A percentile compares a stretch with the other conserved stretches of the same genome.
Evolutionary conservation across 1,139 yeast genomes (phyloP).

Genomic region (Kazachstania sp.): DNA sequence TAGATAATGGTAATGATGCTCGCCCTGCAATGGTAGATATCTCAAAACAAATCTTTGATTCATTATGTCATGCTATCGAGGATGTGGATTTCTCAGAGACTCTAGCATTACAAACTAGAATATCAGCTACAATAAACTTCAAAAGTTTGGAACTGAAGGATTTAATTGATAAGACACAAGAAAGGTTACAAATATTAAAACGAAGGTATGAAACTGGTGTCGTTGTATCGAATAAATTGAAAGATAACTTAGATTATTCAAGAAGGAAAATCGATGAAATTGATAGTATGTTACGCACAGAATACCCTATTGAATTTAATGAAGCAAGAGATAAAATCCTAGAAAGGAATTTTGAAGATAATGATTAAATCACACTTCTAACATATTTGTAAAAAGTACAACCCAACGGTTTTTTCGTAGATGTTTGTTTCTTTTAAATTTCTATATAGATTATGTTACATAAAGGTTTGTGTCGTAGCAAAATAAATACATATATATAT

Average conservation of each 20-base stretch:
- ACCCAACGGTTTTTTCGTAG: no score
- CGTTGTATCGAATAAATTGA: slow-evolving; percentile 14
- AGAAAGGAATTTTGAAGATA: slow-evolving; percentile 19
- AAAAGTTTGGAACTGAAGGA: slow-evolving; percentile 27
- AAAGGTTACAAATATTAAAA: slow-evolving; percentile 12
- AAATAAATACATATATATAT: background rate
- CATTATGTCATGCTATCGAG: slow-evolving; percentile 23
- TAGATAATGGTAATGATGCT: slow-evolving; percentile 18
- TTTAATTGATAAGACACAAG: slow-evolving; percentile 19
- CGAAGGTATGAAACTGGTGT: slow-evolving; percentile 21
- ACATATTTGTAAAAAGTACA: background rate
- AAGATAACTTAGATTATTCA: slow-evolving; percentile 16
- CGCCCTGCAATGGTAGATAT: slow-evolving; percentile 27
- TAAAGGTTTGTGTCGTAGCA: background rate
- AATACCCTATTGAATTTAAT: slow-evolving; percentile 28
- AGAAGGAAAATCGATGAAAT: slow-evolving; percentile 17
- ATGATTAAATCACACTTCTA: background rate
- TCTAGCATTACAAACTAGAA: slow-evolving; percentile 27
- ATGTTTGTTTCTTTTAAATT: background rate
- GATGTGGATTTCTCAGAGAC: slow-evolving; percentile 29
- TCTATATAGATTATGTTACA: slow-evolving; percentile 1
- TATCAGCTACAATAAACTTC: slow-evolving; percentile 28
- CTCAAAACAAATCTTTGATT: slow-evolving; percentile 26
- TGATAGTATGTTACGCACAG: slow-evolving; percentile 16
- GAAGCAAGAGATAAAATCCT: slow-evolving; percentile 26